Conservation (phyloP, 495 filamentous ascomycete genomes). For the Neurospora sp. region DNA sequence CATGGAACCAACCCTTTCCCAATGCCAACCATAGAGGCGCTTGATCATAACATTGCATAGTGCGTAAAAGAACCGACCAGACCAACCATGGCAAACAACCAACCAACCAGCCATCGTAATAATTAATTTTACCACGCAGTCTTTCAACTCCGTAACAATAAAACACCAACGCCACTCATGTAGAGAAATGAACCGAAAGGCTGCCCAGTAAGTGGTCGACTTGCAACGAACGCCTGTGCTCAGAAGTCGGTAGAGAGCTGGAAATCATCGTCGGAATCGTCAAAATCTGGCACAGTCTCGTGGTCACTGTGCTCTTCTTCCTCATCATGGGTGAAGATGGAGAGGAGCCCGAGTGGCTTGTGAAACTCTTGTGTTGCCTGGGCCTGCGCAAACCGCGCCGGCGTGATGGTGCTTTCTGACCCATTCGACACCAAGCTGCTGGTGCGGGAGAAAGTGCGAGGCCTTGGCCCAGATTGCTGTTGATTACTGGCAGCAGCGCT, state of each 20-base stretch:
- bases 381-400: conserved; percentile 30
- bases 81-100: neutral
- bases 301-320: conserved; percentile 21
- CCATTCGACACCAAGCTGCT: conserved; percentile 29
- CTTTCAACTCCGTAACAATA: neutral
- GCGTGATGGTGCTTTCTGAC: conserved; percentile 41
- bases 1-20: neutral
- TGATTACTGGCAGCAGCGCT: conserved; percentile 4
- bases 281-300: conserved; percentile 5
- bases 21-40: neutral
- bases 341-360: conserved; percentile 27
- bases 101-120: neutral
- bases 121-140: neutral
- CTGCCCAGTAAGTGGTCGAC: neutral
- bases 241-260: conserved; percentile 31
- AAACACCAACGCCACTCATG: neutral
- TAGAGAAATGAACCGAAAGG: neutral
- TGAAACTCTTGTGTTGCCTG: conserved; percentile 20
- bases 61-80: neutral
- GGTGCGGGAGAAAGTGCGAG: conserved; percentile 20
- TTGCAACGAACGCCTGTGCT: neutral
- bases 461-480: conserved; percentile 6
- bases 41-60: neutral
- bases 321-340: conserved; percentile 33
- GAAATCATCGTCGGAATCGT: conserved; percentile 29